Evolutionary conservation across 2,329 filamentous ascomycete species (phyloP).

Genomic region (Verruconis gallopava): DNA sequence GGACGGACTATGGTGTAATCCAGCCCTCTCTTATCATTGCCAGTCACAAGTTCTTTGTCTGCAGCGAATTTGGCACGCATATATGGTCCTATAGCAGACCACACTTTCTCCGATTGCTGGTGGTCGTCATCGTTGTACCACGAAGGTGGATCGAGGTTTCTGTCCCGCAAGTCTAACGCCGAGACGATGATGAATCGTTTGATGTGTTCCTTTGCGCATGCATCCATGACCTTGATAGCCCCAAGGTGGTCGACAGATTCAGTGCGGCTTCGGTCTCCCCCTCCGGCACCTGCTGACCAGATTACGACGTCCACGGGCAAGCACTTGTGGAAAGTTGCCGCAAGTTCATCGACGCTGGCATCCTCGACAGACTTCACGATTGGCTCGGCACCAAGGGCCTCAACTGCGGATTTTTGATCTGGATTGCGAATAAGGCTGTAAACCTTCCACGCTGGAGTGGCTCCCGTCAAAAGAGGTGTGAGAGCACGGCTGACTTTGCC

Average conservation of each 20-base stretch:
- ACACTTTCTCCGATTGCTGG: conserved; percentile 24
- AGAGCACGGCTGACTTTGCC: conserved; percentile 25
- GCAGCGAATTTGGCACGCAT: conserved; percentile 32
- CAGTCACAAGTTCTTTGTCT: conserved; percentile 26
- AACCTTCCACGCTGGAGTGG: conserved; percentile 13
- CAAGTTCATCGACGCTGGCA: conserved; percentile 25
- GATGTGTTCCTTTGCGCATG: conserved; percentile 20
- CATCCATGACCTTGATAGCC: conserved; percentile 48
- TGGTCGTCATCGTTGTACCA: conserved; percentile 32
- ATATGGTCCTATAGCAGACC: conserved; percentile 27
- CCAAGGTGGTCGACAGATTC: conserved; percentile 50
- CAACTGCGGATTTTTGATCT: conserved; percentile 24
- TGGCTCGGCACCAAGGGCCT: conserved; percentile 29
- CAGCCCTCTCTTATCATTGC: conserved; percentile 26
- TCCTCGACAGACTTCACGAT: conserved; percentile 32
- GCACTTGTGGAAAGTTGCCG: conserved; percentile 22
- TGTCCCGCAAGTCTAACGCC: conserved; percentile 43
- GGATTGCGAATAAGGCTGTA: conserved; percentile 22
- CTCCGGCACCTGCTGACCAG: conserved; percentile 22
- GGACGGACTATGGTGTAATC: conserved; percentile 36
- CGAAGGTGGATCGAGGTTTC: conserved; percentile 23
- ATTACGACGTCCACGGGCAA: conserved; percentile 21
- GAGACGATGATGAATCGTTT: conserved; percentile 51
- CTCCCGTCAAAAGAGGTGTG: conserved; percentile 14
- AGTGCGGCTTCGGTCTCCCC: conserved; percentile 38